Evolutionary conservation across 2,329 filamentous ascomycete genomes (phyloP), one percentile per base, ranked within the genome.

Genomic region (Hirsutella rhossiliensis): DNA sequence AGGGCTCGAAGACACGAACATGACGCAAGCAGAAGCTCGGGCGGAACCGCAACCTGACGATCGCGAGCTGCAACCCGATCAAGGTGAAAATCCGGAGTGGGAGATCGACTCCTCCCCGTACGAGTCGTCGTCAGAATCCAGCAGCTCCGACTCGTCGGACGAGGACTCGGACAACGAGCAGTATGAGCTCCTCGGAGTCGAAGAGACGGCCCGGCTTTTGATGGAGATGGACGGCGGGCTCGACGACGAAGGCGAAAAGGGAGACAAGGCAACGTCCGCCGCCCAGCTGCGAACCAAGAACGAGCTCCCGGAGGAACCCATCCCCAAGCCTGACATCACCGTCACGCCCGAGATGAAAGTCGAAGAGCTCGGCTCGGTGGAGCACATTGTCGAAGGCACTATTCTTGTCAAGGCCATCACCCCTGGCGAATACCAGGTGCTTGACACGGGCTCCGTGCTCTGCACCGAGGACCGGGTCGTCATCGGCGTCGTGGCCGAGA

Each of bases 161-260:
- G 47, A 48, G 5, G 75, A 76, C 47, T 76, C 73, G 2, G 74
- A 65, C 36, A 61, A 76, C 43, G 80, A 79, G 47, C 76, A 76
- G 28, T 87, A 87, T 54, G 76, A 84, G 43, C 72, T 89, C 37
- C 69, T 96, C 1, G 82, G 82, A 43, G 77, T 88, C 2, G 87
- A 89, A 55, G 88, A 94, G 59, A 83, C 86, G 45, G 87, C 86
- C 1, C 81, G 82, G 30, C 79, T 94, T 41, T 69, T 97, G 19
- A 94, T 97, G 87, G 76, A 82, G 49, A 84, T 78, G 38, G 88
- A 90, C 50, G 80, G 73, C 29, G 85, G 80, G 2, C 88, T 84
- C 2, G 88, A 92, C 44, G 84, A 89, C 43, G 87, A 88, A 52
- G 78, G 75, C 12, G 75, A 77, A 15, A 67, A 65, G 44, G 58